Conservation (phyloP, 352 stramenopile species). For the Lagenidium giganteum region DNA sequence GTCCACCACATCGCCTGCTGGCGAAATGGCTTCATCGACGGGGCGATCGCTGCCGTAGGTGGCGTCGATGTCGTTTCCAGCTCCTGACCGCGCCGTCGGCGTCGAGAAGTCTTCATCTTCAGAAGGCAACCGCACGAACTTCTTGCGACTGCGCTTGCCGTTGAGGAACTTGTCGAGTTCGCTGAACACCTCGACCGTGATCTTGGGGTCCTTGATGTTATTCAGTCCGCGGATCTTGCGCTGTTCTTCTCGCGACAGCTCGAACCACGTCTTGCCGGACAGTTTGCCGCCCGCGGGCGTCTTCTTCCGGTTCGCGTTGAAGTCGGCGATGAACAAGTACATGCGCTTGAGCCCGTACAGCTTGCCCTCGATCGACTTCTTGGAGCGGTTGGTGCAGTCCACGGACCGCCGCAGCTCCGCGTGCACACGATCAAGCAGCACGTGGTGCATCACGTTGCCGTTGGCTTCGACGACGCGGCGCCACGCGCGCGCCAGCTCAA, state of each 20-base stretch:
- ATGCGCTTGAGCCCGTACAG: slow-evolving; percentile 68
- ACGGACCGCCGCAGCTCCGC: slow-evolving; percentile 38
- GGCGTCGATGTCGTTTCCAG: too few relatives aligned
- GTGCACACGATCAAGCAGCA: slow-evolving; percentile 39
- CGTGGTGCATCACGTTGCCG: slow-evolving; percentile 28
- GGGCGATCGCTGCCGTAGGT: neutral
- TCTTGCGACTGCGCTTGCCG: slow-evolving; percentile 10
- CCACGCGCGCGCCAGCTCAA: slow-evolving; percentile 56
- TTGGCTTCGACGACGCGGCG: slow-evolving; percentile 31
- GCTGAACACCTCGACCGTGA: slow-evolving; percentile 45
- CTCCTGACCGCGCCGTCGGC: too few relatives aligned
- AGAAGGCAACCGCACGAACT: neutral
- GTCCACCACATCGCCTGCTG: slow-evolving; percentile 23
- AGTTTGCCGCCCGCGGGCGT: slow-evolving; percentile 6
- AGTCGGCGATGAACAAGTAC: slow-evolving; percentile 65
- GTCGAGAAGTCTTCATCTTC: too few relatives aligned
- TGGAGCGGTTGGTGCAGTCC: slow-evolving; percentile 37
- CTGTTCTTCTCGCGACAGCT: slow-evolving; percentile 46
- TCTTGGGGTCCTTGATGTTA: slow-evolving; percentile 51
- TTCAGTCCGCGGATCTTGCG: slow-evolving; percentile 44
- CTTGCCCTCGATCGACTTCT: slow-evolving; percentile 63
- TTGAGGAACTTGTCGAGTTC: slow-evolving; percentile 52
- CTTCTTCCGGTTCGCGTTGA: slow-evolving; percentile 42
- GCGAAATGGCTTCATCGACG: slow-evolving; percentile 3
- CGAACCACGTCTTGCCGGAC: slow-evolving; percentile 56